Percentiles rank a stretch among this genome's conserved stretches.
Conservation (phyloP, 306 rosid genomes). For the Cercis canadensis region DNA sequence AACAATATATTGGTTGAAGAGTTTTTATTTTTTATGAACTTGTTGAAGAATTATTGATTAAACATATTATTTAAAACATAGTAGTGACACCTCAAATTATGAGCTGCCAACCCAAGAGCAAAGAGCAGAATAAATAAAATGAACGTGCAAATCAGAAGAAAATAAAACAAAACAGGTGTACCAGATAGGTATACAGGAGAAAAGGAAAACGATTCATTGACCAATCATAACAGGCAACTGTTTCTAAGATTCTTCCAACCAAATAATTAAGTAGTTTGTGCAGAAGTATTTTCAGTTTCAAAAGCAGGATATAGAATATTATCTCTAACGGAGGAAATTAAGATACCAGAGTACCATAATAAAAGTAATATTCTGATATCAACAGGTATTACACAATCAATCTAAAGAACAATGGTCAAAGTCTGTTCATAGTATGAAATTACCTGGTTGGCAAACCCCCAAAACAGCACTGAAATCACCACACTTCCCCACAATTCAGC, state of each 20-base stretch:
- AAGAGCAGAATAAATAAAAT: constrained; percentile 5
- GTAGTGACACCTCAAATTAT: neutral
- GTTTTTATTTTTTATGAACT: too few relatives aligned
- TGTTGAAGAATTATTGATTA: too few relatives aligned
- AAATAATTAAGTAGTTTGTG: neutral
- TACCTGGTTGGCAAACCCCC: constrained; percentile 99
- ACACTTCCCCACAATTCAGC: constrained; percentile 99
- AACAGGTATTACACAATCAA: constrained; percentile 5
- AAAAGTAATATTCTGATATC: neutral
- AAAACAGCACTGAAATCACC: constrained; percentile 88
- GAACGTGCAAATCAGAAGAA: neutral
- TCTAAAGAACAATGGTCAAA: neutral
- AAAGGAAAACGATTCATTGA: constrained; percentile 20
- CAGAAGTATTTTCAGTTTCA: neutral
- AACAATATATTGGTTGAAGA: too few relatives aligned
- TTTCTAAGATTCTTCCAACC: neutral
- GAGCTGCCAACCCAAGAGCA: constrained; percentile 19
- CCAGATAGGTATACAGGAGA: constrained; percentile 11
- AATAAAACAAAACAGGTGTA: constrained; percentile 15
- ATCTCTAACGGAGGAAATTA: constrained; percentile 25
- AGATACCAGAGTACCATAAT: constrained; percentile 27
- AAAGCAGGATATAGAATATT: constrained; percentile 23
- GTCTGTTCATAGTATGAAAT: constrained; percentile 12
- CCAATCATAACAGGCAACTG: neutral
- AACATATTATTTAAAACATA: too few relatives aligned